Base-by-base conservation (phyloP, 495 filamentous ascomycete species). In the Aspergillus nanangensis region DNA sequence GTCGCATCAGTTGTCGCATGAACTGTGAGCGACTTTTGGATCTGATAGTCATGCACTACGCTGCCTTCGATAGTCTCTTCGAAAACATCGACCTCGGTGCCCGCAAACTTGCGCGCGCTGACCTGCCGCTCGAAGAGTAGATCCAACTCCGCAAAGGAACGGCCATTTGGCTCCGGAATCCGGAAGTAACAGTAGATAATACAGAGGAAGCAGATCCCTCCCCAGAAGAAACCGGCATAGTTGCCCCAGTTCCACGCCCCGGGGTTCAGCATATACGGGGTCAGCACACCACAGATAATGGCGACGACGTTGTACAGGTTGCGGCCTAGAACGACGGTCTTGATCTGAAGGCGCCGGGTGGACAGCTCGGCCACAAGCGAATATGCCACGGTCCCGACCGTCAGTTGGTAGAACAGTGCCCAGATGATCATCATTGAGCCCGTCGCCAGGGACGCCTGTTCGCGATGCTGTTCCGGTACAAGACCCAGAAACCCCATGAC, bases 171-270 rank as follows among this genome's bases (percentile, higher is more conserved):
- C 50, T 90, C 86, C 0, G 86, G 86, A 1, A 90, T 75, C 5
- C 86, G 78, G 74, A 88, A 88, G 64, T 80, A 90, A 0, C 78
- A 77, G 61, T 86, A 90, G 4, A 88, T 63, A 44, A 88, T 78
- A 62, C 83, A 88, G 27, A 80, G 59, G 67, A 87, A 86, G 61
- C 84, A 87, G 40, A 81, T 79, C 0, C 81, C 84, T 8, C 76
- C 83, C 84, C 83, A 91, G 72, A 90, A 88, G 63, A 91, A 88
- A n/a, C 83, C 85, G n/a, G 84, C 73, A 47, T 78, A 87, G 51
- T 85, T 86, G 37, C 75, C 68, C 86, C 84, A 92, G 62, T 87
- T 58, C 86, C 86, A 90, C 0, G 79, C 84, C 0, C 63, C 67
- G 0, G 84, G 83, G 65, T 88, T 90, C 25, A 90, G 63, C 84